A percentile compares a stretch with the other conserved stretches of the same genome.
phyloP scores from a whole-genome alignment of 2,329 filamentous ascomycete genomes.

The Aureobasidium leucospermi region DNA sequence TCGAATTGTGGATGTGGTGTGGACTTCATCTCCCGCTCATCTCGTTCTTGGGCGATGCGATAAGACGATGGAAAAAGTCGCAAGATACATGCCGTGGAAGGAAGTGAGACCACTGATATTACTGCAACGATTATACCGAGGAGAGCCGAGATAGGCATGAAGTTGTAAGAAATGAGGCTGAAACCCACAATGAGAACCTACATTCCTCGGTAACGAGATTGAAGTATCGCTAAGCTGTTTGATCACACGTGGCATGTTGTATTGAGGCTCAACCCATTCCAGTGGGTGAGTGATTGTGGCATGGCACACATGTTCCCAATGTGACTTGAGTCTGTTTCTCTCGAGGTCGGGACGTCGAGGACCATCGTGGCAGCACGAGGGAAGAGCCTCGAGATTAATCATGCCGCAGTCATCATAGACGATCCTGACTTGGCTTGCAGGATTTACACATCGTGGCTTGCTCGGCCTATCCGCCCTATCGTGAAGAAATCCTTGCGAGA shows the following conservation, averaged over 20 bases:
- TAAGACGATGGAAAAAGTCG: constrained; percentile 18
- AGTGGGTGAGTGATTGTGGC: no score
- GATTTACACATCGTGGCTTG: no score
- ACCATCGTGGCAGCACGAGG: not conserved
- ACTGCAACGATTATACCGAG: not conserved
- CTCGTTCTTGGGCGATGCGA: no score
- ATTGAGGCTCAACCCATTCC: no score
- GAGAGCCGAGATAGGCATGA: constrained; percentile 4
- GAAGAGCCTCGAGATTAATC: not conserved
- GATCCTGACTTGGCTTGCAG: not conserved
- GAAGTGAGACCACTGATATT: constrained; percentile 29
- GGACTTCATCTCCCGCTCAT: no score
- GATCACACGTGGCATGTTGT: not conserved
- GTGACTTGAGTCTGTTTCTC: no score
- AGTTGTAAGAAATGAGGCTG: not conserved
- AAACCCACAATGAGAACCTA: no score
- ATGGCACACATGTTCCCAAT: no score
- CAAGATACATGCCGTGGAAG: constrained; percentile 42
- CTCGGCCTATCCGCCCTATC: not conserved
- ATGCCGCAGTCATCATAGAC: not conserved
- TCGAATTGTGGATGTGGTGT: no score
- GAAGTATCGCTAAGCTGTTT: not conserved
- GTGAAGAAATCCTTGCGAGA: not conserved
- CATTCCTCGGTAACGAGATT: not conserved
- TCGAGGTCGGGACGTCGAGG: no score